Evolutionary conservation across 306 rosid species (phyloP).

Genomic region (Malus domestica): ASM211411v1 NC_041796.1:24234001-24234500

Average conservation of each 20-base stretch:
- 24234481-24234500: neutral
- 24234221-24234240: too few relatives aligned
- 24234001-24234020: too few relatives aligned
- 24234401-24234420: too few relatives aligned
- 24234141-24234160: slow-evolving; percentile 37
- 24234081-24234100: slow-evolving; percentile 35
- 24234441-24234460: neutral
- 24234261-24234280: too few relatives aligned
- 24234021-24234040: neutral
- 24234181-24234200: neutral
- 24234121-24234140: slow-evolving; percentile 83
- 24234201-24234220: neutral
- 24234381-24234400: too few relatives aligned
- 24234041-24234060: neutral
- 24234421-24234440: too few relatives aligned
- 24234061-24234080: slow-evolving; percentile 17
- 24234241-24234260: too few relatives aligned
- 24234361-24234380: too few relatives aligned
- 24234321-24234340: too few relatives aligned
- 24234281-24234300: too few relatives aligned
- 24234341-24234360: too few relatives aligned
- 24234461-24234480: neutral
- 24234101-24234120: slow-evolving; percentile 57
- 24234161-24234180: neutral
- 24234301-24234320: too few relatives aligned